Evolutionary conservation across 2,329 filamentous ascomycete genomes (phyloP).

Genomic region (Dothideomycetes sp.): DNA sequence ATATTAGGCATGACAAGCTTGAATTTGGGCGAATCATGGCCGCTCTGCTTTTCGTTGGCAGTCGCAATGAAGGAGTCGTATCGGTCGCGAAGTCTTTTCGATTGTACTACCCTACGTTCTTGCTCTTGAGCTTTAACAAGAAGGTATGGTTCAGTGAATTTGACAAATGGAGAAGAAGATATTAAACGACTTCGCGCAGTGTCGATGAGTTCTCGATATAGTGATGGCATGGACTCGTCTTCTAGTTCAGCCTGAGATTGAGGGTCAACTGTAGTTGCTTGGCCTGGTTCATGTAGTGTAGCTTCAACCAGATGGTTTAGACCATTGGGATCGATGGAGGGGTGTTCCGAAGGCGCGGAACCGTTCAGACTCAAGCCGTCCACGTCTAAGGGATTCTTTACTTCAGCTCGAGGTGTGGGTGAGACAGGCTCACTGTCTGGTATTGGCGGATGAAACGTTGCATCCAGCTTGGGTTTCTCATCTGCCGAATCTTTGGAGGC

Average conservation of each 20-base stretch:
- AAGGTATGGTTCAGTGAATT: slow-evolving; percentile 86
- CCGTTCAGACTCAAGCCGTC: background rate
- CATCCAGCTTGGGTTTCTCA: background rate
- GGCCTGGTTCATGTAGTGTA: slow-evolving; percentile 6
- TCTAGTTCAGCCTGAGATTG: slow-evolving; percentile 22
- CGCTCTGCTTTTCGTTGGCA: slow-evolving; percentile 30
- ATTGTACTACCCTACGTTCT: slow-evolving; percentile 70
- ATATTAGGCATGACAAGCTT: slow-evolving; percentile 90
- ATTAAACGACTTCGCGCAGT: slow-evolving; percentile 88
- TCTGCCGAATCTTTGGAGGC: slow-evolving; percentile 1
- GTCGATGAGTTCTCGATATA: slow-evolving; percentile 89
- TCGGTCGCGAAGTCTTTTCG: slow-evolving; percentile 74
- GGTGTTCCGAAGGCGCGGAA: background rate
- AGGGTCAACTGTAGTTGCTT: slow-evolving; percentile 1
- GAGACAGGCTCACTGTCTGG: background rate
- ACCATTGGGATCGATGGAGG: background rate
- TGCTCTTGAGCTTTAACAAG: slow-evolving; percentile 87
- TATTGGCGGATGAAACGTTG: background rate
- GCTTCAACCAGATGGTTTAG: slow-evolving; percentile 7
- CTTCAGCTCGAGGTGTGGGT: background rate
- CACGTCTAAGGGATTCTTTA: background rate
- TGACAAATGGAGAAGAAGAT: slow-evolving; percentile 92
- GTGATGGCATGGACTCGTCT: slow-evolving; percentile 52
- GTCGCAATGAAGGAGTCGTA: slow-evolving; percentile 36
- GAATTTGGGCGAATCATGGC: slow-evolving; percentile 38